Evolutionary conservation across 805 yeast genomes (phyloP), one percentile per base, ranked within the genome.

Genomic region (Suhomyces sp.): DNA sequence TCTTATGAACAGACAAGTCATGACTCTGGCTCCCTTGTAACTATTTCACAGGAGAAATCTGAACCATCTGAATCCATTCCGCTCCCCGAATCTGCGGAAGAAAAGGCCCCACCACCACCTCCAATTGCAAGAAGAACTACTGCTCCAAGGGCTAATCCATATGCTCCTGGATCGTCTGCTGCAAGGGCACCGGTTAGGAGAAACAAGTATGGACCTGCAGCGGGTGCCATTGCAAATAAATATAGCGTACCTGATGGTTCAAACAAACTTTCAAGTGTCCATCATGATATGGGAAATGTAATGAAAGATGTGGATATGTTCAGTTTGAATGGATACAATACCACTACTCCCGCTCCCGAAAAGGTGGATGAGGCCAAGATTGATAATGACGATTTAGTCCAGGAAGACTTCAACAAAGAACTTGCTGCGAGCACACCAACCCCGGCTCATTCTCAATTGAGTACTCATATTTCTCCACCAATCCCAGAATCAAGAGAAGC

Each of bases 231-330:
- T 9, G 12, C 35, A 7, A 25, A 19, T 18, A 36, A 25, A 33
- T 41, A 43, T 32, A 25, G 39, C 13, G 41, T 35, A 9, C 44
- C 51, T 18, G 31, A 31, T 2, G 26, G 27, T 19, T 35, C 31
- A 16, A 21, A 33, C 13, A 24, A 29, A 12, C 5, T 33, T 6
- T 18, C 54, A 3, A 60, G 61, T 32, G 42, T 61, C n/a, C 68
- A 63, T 31, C 58, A 56, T 17, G 58, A 65, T 27, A 62, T 59
- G 38, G 66, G 61, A 22, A 43, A 39, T 8, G 51, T 33, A 19
- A 12, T 27, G 6, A 33, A 27, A 11, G 14, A 37, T 18, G 28
- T 31, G n/a, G 44, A 42, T 25, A 44, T 44, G 43, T 47, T 43
- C 28, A 33, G 34, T 21, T 43, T 26, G 28, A 48, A 50, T 5